Conservation (phyloP, 176 grass and related monocot species). For the Juncus inflexus region DNA sequence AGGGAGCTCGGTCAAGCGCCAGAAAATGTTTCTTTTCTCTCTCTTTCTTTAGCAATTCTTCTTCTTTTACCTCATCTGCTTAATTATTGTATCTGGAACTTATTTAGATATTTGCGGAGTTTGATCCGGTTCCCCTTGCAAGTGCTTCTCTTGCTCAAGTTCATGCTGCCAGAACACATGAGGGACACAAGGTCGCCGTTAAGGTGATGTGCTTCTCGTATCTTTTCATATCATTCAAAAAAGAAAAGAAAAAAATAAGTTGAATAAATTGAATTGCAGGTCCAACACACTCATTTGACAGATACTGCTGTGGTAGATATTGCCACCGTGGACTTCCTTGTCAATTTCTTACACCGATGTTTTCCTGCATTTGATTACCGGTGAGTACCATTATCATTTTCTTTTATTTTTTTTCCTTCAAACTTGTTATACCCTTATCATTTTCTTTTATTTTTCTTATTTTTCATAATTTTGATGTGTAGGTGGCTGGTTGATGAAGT, state of each 20-base stretch:
- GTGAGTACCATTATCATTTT: slow-evolving; percentile 37
- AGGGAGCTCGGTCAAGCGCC: slow-evolving; percentile 72
- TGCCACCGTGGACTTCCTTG: slow-evolving; percentile 76
- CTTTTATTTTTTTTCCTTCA: slow-evolving; percentile 8
- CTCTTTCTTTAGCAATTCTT: slow-evolving; percentile 16
- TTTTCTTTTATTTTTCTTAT: not conserved
- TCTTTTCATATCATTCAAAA: not conserved
- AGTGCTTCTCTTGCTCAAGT: slow-evolving; percentile 99
- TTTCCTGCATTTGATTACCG: slow-evolving; percentile 97
- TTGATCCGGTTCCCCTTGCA: slow-evolving; percentile 80
- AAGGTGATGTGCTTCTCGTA: slow-evolving; percentile 42
- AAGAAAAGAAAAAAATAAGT: slow-evolving; percentile 1
- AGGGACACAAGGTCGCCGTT: slow-evolving; percentile 82
- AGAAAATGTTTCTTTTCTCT: slow-evolving; percentile 45
- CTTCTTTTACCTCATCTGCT: not conserved
- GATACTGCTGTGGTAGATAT: slow-evolving; percentile 83
- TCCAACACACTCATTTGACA: slow-evolving; percentile 73
- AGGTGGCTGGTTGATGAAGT: slow-evolving; percentile 99
- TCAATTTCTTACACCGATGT: slow-evolving; percentile 68
- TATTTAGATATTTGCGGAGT: slow-evolving; percentile 79
- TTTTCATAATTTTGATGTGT: slow-evolving; percentile 1
- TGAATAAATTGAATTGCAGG: slow-evolving; percentile 42
- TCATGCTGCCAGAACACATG: slow-evolving; percentile 82
- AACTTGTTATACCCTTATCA: not conserved
- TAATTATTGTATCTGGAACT: not conserved